These are phyloP conservation scores for Venustampulla echinocandica DNA, from an alignment of 495 filamentous ascomycete species.

Conservation along the genomic window DNA sequence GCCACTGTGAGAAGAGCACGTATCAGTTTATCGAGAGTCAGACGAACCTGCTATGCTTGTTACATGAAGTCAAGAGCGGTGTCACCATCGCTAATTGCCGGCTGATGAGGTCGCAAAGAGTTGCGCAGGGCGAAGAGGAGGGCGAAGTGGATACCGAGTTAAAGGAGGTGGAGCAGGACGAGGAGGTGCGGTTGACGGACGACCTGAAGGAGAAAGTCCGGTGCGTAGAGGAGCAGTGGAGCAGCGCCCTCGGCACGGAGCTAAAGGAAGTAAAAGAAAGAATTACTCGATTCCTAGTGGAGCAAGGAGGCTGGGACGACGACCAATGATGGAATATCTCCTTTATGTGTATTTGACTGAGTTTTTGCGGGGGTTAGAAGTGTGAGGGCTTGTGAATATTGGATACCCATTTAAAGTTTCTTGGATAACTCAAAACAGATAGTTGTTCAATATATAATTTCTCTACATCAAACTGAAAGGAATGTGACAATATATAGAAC, in stretches of 20 bases:
- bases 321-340: slow-evolving; percentile 24
- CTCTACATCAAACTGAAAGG: too few relatives aligned
- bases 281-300: slow-evolving; percentile 55
- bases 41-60: slow-evolving; percentile 81
- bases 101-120: slow-evolving; percentile 48
- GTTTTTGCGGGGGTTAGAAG: too few relatives aligned
- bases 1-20: slow-evolving; percentile 79
- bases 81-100: slow-evolving; percentile 54
- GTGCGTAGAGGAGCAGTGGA: slow-evolving; percentile 83
- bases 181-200: slow-evolving; percentile 63
- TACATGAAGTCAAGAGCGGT: slow-evolving; percentile 86
- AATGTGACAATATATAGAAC: too few relatives aligned
- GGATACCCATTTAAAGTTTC: slow-evolving; percentile 7
- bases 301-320: slow-evolving; percentile 69
- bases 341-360: background rate
- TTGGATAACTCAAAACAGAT: too few relatives aligned
- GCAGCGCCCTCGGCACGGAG: slow-evolving; percentile 41
- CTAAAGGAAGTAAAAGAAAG: slow-evolving; percentile 43
- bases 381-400: slow-evolving; percentile 1
- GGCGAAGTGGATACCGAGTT: slow-evolving; percentile 44
- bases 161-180: slow-evolving; percentile 50
- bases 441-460: too few relatives aligned
- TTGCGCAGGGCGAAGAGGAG: slow-evolving; percentile 46
- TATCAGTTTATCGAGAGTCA: slow-evolving; percentile 97
- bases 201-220: slow-evolving; percentile 88